Percentiles rank a stretch among this genome's conserved stretches.
These are phyloP conservation scores for Didymella lethalis DNA, from an alignment of 2,329 filamentous ascomycete genomes.

Conservation along the genomic window DNA sequence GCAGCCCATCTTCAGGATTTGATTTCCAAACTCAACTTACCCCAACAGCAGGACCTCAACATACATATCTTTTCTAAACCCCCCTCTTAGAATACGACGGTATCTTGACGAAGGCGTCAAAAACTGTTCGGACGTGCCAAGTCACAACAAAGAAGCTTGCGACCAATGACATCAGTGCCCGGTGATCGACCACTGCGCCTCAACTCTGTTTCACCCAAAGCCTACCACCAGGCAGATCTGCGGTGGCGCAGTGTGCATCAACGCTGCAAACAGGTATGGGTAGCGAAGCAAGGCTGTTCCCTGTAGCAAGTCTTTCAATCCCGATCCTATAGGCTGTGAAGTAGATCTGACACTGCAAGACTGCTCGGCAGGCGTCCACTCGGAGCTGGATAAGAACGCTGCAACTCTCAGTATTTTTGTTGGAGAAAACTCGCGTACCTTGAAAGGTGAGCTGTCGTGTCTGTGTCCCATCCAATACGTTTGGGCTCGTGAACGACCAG, in stretches of 20 bases:
- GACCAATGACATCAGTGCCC: conserved; percentile 8
- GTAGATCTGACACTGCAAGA: background rate
- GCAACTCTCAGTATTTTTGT: background rate
- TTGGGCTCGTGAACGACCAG: background rate
- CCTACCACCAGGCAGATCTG: conserved; percentile 6
- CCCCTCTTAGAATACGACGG: too few species aligned
- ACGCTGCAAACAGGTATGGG: background rate
- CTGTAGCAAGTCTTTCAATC: background rate
- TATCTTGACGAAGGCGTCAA: too few species aligned
- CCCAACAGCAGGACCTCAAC: too few species aligned
- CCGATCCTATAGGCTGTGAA: background rate
- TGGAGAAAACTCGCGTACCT: background rate
- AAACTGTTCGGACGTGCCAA: background rate
- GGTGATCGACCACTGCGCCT: conserved; percentile 7
- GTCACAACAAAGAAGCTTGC: background rate
- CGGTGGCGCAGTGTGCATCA: background rate
- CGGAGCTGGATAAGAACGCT: background rate
- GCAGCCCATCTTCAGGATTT: background rate
- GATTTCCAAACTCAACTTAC: too few species aligned
- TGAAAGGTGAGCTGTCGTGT: background rate
- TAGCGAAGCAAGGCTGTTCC: background rate
- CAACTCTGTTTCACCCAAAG: background rate
- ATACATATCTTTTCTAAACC: too few species aligned
- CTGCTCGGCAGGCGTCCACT: conserved; percentile 7
- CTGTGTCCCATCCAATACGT: background rate